These are phyloP conservation scores for Fagopyrum esculentum DNA, from an alignment of 148 eudicot genomes.

Conservation along the genomic window DNA sequence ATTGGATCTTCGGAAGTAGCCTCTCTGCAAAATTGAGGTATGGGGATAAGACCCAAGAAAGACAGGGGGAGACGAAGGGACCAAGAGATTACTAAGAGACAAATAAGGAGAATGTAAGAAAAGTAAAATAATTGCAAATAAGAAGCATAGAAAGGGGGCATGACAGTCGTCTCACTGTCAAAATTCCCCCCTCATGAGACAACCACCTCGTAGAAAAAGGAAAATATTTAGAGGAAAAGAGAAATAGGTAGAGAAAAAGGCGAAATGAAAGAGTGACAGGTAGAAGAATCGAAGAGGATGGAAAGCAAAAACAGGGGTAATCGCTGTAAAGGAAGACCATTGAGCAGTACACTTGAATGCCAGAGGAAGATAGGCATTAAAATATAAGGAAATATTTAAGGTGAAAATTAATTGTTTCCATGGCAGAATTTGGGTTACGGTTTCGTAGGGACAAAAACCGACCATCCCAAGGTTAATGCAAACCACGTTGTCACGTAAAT, in stretches of 20 bases:
- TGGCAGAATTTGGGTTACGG: not conserved
- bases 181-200: constrained; percentile 5
- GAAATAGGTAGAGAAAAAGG: constrained; percentile 9
- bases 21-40: constrained; percentile 16
- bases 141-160: constrained; percentile 29
- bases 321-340: constrained; percentile 26
- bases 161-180: constrained; percentile 20
- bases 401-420: not conserved
- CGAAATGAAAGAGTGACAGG: constrained; percentile 13
- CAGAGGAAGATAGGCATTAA: constrained; percentile 4
- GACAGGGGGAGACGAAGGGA: constrained; percentile 6
- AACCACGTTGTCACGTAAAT: constrained; percentile 7
- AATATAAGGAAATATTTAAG: not conserved
- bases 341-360: constrained; percentile 20
- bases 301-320: constrained; percentile 11
- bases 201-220: not conserved
- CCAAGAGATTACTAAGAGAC: constrained; percentile 22
- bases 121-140: constrained; percentile 20
- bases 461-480: not conserved
- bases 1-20: not conserved
- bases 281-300: not conserved
- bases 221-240: not conserved
- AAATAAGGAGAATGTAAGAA: constrained; percentile 33
- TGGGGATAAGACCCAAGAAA: constrained; percentile 5
- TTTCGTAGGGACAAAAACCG: not conserved